Evolutionary conservation across 1,139 yeast genomes (phyloP), one percentile per base, ranked within the genome.

Genomic region (Protomyces gravidus): DNA sequence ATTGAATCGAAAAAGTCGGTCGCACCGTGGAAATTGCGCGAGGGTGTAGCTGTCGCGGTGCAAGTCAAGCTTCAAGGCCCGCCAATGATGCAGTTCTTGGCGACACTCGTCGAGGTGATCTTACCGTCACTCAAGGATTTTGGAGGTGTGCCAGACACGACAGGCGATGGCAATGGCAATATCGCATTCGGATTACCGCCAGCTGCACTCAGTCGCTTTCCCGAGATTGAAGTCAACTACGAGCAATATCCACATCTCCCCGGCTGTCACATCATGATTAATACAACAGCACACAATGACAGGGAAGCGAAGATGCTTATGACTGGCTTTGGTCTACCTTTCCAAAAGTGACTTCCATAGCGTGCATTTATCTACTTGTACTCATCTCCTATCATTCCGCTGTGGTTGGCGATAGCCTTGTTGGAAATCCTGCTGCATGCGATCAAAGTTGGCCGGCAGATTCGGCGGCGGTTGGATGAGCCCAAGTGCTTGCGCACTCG

Each of bases 1-100:
- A 77, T 89, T 32, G 85, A 77, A 70, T 85, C 95, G 50, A 86
- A 82, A 68, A 79, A 87, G 13, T 89, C 89, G 72, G 88, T 89
- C 51, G 86, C 92, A 59, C 81, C 83, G 46, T 90, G 97, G 96
- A 84, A 84, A 67, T 79, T 89, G 61, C 83, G 97, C 72, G 83
- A 83, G 55, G 96, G 97, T 49, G 85, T 83, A 76, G 85, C 86
- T 53, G 87, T 95, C 82, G 99, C 98, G 59, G 96, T 95, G 63
- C 87, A 87, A 70, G 85, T 85, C 21, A 82, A 81, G 63, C 75
- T 94, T 62, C 77, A 78, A 39, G 98, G 97, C 50, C 80, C 85
- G 65, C 88, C 88, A 61, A 87, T 90, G 85, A 75, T 83, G 60
- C 97, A 89, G 73, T 92, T 94, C 69, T 71, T 94, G 63, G 75